Evolutionary conservation across 768 basidiomycete genomes (phyloP).

Genomic region (Trametes coccinea): DNA sequence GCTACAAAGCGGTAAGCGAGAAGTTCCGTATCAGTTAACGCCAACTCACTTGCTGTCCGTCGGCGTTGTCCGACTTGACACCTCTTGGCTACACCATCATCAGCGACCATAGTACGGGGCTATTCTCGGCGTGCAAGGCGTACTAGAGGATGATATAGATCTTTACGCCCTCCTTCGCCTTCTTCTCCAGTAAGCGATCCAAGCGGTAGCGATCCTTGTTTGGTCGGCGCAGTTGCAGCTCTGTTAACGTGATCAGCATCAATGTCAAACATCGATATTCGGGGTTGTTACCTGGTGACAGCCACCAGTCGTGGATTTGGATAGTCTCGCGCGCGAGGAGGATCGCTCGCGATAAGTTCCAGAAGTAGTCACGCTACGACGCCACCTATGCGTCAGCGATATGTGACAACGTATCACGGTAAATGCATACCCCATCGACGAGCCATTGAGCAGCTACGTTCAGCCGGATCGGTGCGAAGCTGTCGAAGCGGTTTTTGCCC

Average conservation of each 20-base stretch:
- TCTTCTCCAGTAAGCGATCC: slow-evolving; percentile 82
- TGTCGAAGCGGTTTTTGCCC: slow-evolving; percentile 83
- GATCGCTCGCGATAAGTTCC: slow-evolving; percentile 93
- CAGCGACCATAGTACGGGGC: not conserved
- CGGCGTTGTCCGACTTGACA: slow-evolving; percentile 92
- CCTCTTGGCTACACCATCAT: slow-evolving; percentile 71
- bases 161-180: slow-evolving; percentile 95
- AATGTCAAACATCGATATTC: not conserved
- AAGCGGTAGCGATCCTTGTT: slow-evolving; percentile 82
- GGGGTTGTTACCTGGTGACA: slow-evolving; percentile 67
- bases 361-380: slow-evolving; percentile 90
- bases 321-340: slow-evolving; percentile 84
- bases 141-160: slow-evolving; percentile 94
- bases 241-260: slow-evolving; percentile 35
- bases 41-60: slow-evolving; percentile 81
- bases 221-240: slow-evolving; percentile 84
- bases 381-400: not conserved
- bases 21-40: not conserved
- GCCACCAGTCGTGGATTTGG: slow-evolving; percentile 99
- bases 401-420: not conserved
- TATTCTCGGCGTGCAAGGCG: slow-evolving; percentile 30
- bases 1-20: slow-evolving; percentile 35
- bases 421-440: slow-evolving; percentile 76
- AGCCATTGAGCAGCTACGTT: slow-evolving; percentile 98
- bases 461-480: slow-evolving; percentile 88